Conservation (phyloP, 148 eudicot genomes). For the Silene uniflora region DNA sequence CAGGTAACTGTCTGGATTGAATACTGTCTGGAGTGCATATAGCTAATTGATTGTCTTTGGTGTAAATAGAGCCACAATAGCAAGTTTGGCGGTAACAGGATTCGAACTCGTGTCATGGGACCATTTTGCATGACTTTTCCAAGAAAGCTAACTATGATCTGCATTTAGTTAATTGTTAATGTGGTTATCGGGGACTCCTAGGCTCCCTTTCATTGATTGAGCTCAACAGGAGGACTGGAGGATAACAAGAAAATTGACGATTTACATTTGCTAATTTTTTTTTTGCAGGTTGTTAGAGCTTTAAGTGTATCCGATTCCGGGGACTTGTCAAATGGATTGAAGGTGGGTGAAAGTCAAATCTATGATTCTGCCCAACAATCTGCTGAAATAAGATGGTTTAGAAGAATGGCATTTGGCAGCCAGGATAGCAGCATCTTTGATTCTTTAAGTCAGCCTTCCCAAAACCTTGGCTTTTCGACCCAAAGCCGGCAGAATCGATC, state of each 20-base stretch:
- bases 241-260: not conserved
- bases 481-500: slow-evolving; percentile 16
- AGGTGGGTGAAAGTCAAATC: slow-evolving; percentile 71
- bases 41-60: not conserved
- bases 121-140: no score
- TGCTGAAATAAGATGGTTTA: slow-evolving; percentile 64
- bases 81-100: not conserved
- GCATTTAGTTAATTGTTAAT: not conserved
- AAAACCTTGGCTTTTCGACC: slow-evolving; percentile 20
- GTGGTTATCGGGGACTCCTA: not conserved
- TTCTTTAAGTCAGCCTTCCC: slow-evolving; percentile 38
- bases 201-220: no score
- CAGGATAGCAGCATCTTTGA: slow-evolving; percentile 52
- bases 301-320: slow-evolving; percentile 48
- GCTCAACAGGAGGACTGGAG: not conserved
- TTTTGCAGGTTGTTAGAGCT: slow-evolving; percentile 61
- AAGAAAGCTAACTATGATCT: no score
- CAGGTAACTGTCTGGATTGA: slow-evolving; percentile 50
- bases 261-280: not conserved
- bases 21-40: not conserved
- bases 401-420: slow-evolving; percentile 70
- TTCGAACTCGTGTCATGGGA: no score
- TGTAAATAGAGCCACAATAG: no score
- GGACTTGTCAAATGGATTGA: slow-evolving; percentile 81
- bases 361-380: slow-evolving; percentile 60